Evolutionary conservation across 2,329 filamentous ascomycete species (phyloP).

Genomic region (Neocatenulostroma microsporum): DNA sequence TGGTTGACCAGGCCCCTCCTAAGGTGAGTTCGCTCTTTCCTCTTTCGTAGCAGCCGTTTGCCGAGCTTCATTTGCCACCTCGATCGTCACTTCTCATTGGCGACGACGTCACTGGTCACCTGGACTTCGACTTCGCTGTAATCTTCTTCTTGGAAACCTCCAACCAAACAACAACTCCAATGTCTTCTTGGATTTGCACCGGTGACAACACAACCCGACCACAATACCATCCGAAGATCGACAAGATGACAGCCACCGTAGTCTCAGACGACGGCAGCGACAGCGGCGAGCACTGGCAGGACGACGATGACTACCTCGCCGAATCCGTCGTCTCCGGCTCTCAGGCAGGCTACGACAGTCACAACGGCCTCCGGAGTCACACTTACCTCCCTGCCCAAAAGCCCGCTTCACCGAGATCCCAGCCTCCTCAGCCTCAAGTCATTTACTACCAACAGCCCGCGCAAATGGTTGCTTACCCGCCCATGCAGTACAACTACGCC

Average conservation of each 20-base stretch:
- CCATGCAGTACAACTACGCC: conserved; percentile 6
- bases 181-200: too few relatives aligned
- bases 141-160: too few relatives aligned
- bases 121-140: too few relatives aligned
- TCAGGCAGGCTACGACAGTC: conserved; percentile 19
- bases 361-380: conserved; percentile 24
- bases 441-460: conserved; percentile 7
- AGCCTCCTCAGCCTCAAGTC: conserved; percentile 9
- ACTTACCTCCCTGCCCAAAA: conserved; percentile 20
- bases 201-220: too few relatives aligned
- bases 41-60: conserved; percentile 2
- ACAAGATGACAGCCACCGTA: conserved; percentile 3
- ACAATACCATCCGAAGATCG: too few relatives aligned
- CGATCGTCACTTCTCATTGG: too few relatives aligned
- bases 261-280: conserved; percentile 7
- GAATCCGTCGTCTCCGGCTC: conserved; percentile 9
- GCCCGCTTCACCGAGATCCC: too few relatives aligned
- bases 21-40: conserved; percentile 9
- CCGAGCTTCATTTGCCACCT: conserved; percentile 4
- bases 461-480: conserved; percentile 7
- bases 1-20: neutral
- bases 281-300: conserved; percentile 26
- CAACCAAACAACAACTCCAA: too few relatives aligned
- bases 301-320: conserved; percentile 15
- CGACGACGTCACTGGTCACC: too few relatives aligned